phyloP scores from a whole-genome alignment of 805 yeast species.

The Pichia membranifaciens region DNA sequence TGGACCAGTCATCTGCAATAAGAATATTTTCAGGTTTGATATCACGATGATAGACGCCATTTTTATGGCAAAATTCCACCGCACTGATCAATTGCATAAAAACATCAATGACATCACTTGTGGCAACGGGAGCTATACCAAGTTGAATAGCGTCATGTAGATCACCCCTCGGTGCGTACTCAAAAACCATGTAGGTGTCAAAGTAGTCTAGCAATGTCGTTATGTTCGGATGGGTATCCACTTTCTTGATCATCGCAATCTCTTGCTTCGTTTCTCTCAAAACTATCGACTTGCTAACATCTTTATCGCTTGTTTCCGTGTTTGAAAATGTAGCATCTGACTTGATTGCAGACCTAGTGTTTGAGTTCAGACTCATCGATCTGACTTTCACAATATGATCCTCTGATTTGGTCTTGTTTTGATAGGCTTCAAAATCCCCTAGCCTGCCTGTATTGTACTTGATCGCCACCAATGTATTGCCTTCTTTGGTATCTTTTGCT shows the following conservation, averaged over 20 bases:
- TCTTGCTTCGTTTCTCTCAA: constrained; percentile 61
- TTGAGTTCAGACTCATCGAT: constrained; percentile 15
- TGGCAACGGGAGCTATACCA: constrained; percentile 55
- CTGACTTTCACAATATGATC: constrained; percentile 2
- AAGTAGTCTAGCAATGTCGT: constrained; percentile 43
- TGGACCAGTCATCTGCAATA: constrained; percentile 49
- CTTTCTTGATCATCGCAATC: constrained; percentile 54
- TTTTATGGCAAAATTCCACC: constrained; percentile 44
- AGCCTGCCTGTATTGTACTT: constrained; percentile 70
- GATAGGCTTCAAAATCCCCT: constrained; percentile 32
- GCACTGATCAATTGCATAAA: constrained; percentile 46
- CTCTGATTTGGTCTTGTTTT: constrained; percentile 14
- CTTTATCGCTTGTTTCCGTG: constrained; percentile 11
- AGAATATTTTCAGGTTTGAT: constrained; percentile 54
- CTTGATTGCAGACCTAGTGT: constrained; percentile 11
- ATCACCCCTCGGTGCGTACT: constrained; percentile 85
- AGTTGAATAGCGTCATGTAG: constrained; percentile 71
- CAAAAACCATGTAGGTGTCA: constrained; percentile 54
- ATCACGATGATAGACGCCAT: constrained; percentile 49
- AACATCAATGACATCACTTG: constrained; percentile 51
- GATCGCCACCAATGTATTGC: constrained; percentile 63
- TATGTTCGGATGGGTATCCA: constrained; percentile 50
- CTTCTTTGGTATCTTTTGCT: constrained; percentile 59
- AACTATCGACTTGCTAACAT: constrained; percentile 31
- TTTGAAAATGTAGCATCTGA: constrained; percentile 13